Evolutionary conservation across 495 filamentous ascomycete species (phyloP), one percentile per base, ranked within the genome.

Genomic region (Penicillium turbatum): DNA sequence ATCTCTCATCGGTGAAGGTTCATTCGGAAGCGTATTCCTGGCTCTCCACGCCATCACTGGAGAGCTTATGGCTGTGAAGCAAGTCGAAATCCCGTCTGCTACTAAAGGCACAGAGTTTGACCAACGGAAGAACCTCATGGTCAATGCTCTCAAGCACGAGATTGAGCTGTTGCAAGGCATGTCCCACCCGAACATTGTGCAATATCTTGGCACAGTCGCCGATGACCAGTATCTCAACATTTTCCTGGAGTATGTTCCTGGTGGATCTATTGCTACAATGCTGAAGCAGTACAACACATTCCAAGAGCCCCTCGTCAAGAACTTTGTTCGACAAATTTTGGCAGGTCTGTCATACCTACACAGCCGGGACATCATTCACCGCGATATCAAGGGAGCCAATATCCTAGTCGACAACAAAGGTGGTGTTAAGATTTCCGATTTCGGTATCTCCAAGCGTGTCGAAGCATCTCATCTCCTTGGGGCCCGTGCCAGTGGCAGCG

Each of bases 351-450:
- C 87, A 16, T 99, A 97, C 69, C 83, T 99, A 16, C 93, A 99
- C 68, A 88, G 86, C 67, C 82, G 85, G 48, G 92, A 96, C 62
- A 97, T 99, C 69, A 97, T 99, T 63, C 93, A 99, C 69, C 88
- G 93, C 49, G 93, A 99, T 71, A 97, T 97, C 79, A 97, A 97
- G 73, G 92, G 92, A 46, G 92, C 92, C 66, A 99, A 99, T 66
- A 92, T 99, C 57, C 87, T 99, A 17, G 93, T 99, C 44, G 93
- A 99, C 72, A 97, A 97, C 77, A 97, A 97, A 68, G 93, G 93
- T 37, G 90, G 90, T 38, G 95, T 99, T 77, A 99, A 99, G 72
- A 99, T 99, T 49, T 97, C 92, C 16, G 93, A 99, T 77, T 99
- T 99, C 61, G 93, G 93, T 70, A 97, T 99, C 67, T 95, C 89